phyloP scores from a whole-genome alignment of 2,329 filamentous ascomycete species.

The Xylaria sp. region DNA sequence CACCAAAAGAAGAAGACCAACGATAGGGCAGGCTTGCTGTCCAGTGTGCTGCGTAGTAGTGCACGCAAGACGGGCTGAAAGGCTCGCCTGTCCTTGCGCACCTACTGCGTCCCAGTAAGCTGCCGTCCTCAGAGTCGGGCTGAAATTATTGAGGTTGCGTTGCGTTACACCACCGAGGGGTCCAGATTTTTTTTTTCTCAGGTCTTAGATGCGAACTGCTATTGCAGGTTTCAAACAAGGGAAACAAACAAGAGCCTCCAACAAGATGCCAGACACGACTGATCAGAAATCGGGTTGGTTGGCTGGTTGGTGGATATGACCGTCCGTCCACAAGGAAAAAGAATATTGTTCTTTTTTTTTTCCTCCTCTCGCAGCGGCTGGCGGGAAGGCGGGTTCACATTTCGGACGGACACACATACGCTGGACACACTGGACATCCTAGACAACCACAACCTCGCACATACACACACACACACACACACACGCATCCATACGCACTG shows the following conservation, averaged over 20 bases:
- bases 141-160: slow-evolving; percentile 15
- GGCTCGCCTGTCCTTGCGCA: background rate
- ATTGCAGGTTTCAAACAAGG: slow-evolving; percentile 10
- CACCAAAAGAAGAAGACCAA: too few relatives aligned
- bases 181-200: background rate
- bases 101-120: slow-evolving; percentile 9
- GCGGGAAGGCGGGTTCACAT: slow-evolving; percentile 25
- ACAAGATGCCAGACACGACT: slow-evolving; percentile 15
- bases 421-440: too few relatives aligned
- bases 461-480: too few relatives aligned
- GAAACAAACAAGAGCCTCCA: slow-evolving; percentile 15
- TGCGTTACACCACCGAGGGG: slow-evolving; percentile 23
- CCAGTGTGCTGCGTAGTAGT: too few relatives aligned
- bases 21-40: background rate
- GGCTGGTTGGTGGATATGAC: slow-evolving; percentile 23
- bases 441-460: too few relatives aligned
- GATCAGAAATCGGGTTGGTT: slow-evolving; percentile 23
- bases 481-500: too few relatives aligned
- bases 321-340: slow-evolving; percentile 15
- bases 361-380: slow-evolving; percentile 21
- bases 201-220: background rate
- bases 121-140: slow-evolving; percentile 16
- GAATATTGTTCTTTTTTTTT: slow-evolving; percentile 22
- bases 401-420: background rate
- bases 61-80: background rate